phyloP scores from a whole-genome alignment of 2,329 filamentous ascomycete genomes.

The Verticillium tricorpus region DNA sequence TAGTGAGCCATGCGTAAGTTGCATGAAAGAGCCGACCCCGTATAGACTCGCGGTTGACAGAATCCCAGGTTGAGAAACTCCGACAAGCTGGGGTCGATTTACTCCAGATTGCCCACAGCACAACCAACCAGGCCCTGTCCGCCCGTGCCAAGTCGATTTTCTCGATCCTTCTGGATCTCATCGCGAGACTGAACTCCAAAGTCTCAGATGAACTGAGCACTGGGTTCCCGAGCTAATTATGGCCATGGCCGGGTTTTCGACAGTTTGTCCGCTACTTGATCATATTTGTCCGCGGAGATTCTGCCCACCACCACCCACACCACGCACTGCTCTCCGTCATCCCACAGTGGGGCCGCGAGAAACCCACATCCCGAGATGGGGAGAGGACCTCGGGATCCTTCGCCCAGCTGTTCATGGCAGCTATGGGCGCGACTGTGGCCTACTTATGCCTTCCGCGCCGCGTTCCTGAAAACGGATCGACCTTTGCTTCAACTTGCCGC shows the following conservation, averaged over 20 bases:
- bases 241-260: not conserved
- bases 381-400: not conserved
- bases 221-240: not conserved
- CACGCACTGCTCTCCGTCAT: not conserved
- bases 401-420: not conserved
- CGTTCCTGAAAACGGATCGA: not conserved
- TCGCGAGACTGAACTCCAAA: conserved; percentile 36
- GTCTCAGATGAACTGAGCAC: conserved; percentile 32
- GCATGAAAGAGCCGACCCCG: too few relatives aligned
- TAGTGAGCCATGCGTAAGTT: conserved; percentile 30
- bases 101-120: conserved; percentile 32
- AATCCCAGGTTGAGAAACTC: conserved; percentile 33
- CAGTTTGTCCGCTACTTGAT: not conserved
- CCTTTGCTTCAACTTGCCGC: not conserved
- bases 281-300: not conserved
- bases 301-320: not conserved
- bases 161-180: conserved; percentile 31
- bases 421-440: not conserved
- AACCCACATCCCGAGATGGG: not conserved
- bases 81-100: conserved; percentile 32
- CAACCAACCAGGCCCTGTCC: conserved; percentile 29
- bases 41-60: not conserved
- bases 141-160: conserved; percentile 33
- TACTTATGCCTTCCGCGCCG: not conserved
- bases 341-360: not conserved